Evolutionary conservation across 2,329 filamentous ascomycete genomes (phyloP), one percentile per base, ranked within the genome.

Genomic region (Capronia epimyces): DNA sequence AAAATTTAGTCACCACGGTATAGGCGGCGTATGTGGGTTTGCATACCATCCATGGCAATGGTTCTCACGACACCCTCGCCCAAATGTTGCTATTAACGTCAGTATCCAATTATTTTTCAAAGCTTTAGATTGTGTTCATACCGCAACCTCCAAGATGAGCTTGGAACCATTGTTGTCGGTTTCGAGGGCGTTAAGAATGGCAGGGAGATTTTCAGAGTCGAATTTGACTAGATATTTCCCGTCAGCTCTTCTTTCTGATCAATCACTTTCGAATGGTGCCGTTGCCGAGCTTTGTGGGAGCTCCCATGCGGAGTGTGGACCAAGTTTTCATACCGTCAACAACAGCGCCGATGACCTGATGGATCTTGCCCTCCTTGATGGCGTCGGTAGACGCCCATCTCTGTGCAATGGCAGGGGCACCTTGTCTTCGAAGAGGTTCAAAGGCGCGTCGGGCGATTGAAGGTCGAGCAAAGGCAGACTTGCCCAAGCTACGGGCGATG

Each of bases 11-110:
- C 13, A 3, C 15, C 15, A 18, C 3, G 24, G 13, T 3, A 49
- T 12, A 24, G 12, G 15, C 15, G 13, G 20, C 29, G 31, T 9
- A 20, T 22, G 12, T n/a, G 32, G 15, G 51, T 50, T 41, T 25
- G 44, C 46, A 37, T 84, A 94, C 91, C 93, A 78, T 98, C 93
- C 93, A 98, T 98, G 77, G 93, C 93, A 95, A 98, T 98, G 76
- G 89, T 95, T 76, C 93, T 86, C 74, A 98, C 93, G 71, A 96
- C 88, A 81, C 89, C 95, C 81, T 98, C 88, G 79, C 93, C 93
- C 75, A 98, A 79, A 84, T 97, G 93, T 96, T 98, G 93, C 89
- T 96, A 29, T 12, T 25, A 18, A 24, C 60, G 60, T 61, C 63
- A 59, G 68, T 53, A 41, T 45, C 10, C 16, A 9, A 37, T 39